Base-by-base conservation (phyloP, 192 early-diverging fungal species). In the Mortierella alpina region DNA sequence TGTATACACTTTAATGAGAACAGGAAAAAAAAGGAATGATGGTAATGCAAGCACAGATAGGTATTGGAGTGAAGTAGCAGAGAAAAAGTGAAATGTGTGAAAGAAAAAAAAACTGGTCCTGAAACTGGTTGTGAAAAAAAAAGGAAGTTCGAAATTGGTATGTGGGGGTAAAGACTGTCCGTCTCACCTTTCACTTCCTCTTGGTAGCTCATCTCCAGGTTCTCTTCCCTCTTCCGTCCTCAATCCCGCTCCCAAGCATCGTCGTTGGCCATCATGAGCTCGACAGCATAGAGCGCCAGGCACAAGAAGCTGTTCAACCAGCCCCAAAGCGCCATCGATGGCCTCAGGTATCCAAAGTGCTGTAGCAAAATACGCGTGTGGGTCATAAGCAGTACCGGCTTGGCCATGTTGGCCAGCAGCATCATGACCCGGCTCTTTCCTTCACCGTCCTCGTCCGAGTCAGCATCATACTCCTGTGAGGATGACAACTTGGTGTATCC, bases 371-470 rank as follows among this genome's bases (percentile, higher is more conserved):
- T 64, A 4, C 75, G 62, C 6, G 75, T 78, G 51, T 78, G 68
- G n/a, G 75, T 78, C 75, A 78, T 78, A 49, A 78, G 45, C n/a
- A 78, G 39, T 6, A 78, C 75, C 18, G 75, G 75, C 45, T 78
- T 78, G 8, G 75, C 75, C 56, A 78, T 57, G 63, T 68, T 70
- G 14, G 68, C 75, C 42, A 78, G 22, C n/a, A 69, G 51, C 5
- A 68, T 56, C 62, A 78, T 44, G 2, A 70, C 45, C 14, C 73
- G 65, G 14, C 59, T 42, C 22, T 51, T 53, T 7, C 48, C 50
- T 13, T 64, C 58, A 3, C 54, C 54, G 23, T 22, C 54, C 11
- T 18, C 22, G 11, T 13, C 13, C 8, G 46, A 41, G 8, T 41
- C 46, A 5, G 61, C 72, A 15, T 66, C 63, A 1, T 70, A 60